Base-by-base conservation (phyloP, 352 stramenopile genomes). In the Globisporangium barbulae region DNA sequence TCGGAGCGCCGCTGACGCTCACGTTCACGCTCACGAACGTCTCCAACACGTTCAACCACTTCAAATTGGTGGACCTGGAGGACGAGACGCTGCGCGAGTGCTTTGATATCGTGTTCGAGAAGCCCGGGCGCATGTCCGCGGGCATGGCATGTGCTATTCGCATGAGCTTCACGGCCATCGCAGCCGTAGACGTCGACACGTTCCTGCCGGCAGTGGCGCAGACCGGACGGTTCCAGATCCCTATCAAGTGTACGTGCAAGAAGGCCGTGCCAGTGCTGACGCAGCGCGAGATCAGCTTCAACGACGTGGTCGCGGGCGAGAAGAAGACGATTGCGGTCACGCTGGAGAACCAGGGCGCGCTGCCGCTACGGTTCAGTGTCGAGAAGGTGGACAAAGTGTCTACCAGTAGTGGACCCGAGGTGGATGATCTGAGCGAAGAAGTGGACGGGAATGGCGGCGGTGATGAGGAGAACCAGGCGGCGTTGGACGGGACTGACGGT, bases 21-120 rank as follows among this genome's bases (percentile, higher is more conserved):
- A 61, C 48, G 8, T 88, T 97, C 35, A 89, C 80, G 6, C 72
- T 98, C 35, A 98, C 93, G 0, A 98, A 98, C 57, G 79, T 97
- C 4, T 97, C 88, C 0, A 90, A 95, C 45, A 96, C 89, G 0
- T 97, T 98, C 66, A 97, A 97, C 72, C 85, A 89, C 42, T 97
- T 98, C 68, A 93, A 93, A 39, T 57, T 97, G 8, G 69, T 97
- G 1, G 68, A 81, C 0, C 69, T 98, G 50, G 71, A 81, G 17
- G 83, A 94, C 35, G 63, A 83, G 7, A 65, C 9, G 8, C 52
- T 97, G 17, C 72, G 74, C 15, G 85, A 97, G 42, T 88, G 90
- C 28, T 98, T 98, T 54, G 84, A 95, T n/a, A 75, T 98, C 28
- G 65, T 67, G 22, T 98, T 95, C 53, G 75, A 92, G 12, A 84